These are phyloP conservation scores for Curvularia spicifera DNA, from an alignment of 2,329 filamentous ascomycete genomes.

Conservation along the genomic window DNA sequence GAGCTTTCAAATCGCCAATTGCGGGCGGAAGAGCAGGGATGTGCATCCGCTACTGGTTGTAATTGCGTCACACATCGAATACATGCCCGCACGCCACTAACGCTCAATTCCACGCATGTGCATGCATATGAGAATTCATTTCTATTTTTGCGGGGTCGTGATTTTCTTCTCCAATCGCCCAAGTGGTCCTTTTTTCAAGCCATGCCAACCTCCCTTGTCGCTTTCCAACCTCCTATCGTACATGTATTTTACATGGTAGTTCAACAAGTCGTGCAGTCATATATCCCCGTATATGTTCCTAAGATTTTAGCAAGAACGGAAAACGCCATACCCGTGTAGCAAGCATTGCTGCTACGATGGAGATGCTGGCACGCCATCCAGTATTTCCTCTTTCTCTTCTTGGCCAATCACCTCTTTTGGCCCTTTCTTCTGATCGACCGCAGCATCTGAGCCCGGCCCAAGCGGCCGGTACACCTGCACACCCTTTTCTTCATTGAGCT, in stretches of 20 bases:
- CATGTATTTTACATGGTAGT: constrained; percentile 4
- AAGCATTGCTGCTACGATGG: constrained; percentile 5
- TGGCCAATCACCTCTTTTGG: constrained; percentile 6
- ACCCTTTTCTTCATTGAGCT: constrained; percentile 57
- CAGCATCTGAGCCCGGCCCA: constrained; percentile 36
- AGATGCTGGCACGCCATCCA: constrained; percentile 9
- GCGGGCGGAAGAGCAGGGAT: constrained; percentile 18
- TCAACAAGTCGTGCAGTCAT: neutral
- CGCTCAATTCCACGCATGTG: neutral
- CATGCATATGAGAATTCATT: neutral
- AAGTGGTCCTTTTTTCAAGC: neutral
- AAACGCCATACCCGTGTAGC: neutral
- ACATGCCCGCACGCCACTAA: neutral
- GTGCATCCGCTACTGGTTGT: neutral
- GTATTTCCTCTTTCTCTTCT: constrained; percentile 8
- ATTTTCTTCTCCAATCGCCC: neutral
- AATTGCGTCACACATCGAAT: constrained; percentile 5
- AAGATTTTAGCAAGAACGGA: neutral
- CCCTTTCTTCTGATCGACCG: constrained; percentile 1
- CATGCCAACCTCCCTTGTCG: neutral
- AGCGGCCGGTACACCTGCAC: constrained; percentile 44
- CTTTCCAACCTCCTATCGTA: neutral
- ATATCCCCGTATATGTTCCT: neutral
- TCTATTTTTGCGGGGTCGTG: neutral
- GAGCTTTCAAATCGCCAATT: constrained; percentile 16